Evolutionary conservation across 495 filamentous ascomycete genomes (phyloP).

Genomic region (Tuber umbilicatum): DNA sequence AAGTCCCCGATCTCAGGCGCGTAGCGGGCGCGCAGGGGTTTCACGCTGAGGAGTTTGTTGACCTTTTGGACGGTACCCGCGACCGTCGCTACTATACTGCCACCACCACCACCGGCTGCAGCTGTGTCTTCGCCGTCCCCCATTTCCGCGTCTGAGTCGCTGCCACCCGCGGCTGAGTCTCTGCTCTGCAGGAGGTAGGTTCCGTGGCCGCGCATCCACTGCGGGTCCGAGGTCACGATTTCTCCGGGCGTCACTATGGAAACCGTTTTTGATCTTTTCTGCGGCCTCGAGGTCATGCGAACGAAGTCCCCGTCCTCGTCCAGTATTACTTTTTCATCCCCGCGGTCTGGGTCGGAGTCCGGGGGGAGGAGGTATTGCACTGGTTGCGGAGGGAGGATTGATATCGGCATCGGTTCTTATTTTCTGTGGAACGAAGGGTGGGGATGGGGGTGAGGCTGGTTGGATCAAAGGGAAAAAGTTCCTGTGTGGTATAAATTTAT

Average conservation of each 20-base stretch:
- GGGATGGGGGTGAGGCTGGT: slow-evolving; percentile 18
- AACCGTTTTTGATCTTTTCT: slow-evolving; percentile 45
- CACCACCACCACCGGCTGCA: slow-evolving; percentile 16
- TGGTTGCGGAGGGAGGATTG: slow-evolving; percentile 62
- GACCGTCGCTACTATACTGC: slow-evolving; percentile 74
- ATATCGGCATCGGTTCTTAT: slow-evolving; percentile 65
- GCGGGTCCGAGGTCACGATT: slow-evolving; percentile 76
- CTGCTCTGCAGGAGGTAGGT: slow-evolving; percentile 13
- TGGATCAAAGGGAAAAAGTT: background rate
- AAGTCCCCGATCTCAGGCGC: slow-evolving; percentile 92
- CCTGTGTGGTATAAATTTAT: background rate
- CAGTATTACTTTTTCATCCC: slow-evolving; percentile 42
- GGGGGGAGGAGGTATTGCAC: slow-evolving; percentile 30
- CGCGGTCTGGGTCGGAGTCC: slow-evolving; percentile 43
- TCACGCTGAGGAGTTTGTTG: slow-evolving; percentile 90
- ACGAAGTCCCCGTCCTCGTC: slow-evolving; percentile 58
- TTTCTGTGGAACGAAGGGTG: background rate
- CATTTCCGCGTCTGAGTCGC: background rate
- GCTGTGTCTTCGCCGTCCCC: slow-evolving; percentile 12
- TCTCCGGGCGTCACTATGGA: slow-evolving; percentile 83
- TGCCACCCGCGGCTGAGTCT: background rate
- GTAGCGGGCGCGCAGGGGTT: slow-evolving; percentile 85
- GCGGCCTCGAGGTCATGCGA: slow-evolving; percentile 48
- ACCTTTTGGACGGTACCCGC: slow-evolving; percentile 81
- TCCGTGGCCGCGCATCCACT: slow-evolving; percentile 81